These are phyloP conservation scores for Toxicodendron radicans DNA, from an alignment of 345 rosid species.

Conservation along the genomic window DNA sequence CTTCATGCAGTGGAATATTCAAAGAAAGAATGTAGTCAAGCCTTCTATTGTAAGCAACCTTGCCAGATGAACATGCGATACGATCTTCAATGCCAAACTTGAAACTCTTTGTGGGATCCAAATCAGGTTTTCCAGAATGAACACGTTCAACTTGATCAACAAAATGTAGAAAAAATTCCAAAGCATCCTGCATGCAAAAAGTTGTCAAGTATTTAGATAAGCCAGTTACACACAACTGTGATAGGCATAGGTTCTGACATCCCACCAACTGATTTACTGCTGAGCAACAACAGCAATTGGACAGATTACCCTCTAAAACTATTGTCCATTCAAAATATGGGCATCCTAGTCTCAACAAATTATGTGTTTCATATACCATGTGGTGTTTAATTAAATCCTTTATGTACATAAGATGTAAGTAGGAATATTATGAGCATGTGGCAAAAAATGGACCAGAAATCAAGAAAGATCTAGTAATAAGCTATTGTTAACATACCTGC, in stretches of 20 bases:
- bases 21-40: constrained; percentile 86
- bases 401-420: neutral
- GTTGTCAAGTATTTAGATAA: constrained; percentile 25
- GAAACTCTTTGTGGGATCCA: constrained; percentile 88
- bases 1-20: constrained; percentile 89
- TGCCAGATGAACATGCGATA: constrained; percentile 84
- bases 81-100: constrained; percentile 98
- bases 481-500: constrained; percentile 53
- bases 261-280: neutral
- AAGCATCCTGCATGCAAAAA: constrained; percentile 71
- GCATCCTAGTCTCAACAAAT: neutral
- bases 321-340: neutral
- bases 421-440: neutral
- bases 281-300: constrained; percentile 1
- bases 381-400: neutral
- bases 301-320: neutral
- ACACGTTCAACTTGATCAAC: constrained; percentile 90
- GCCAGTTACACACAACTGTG: neutral
- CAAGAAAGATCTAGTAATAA: neutral
- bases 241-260: neutral
- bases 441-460: neutral
- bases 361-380: neutral
- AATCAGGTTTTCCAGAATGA: constrained; percentile 53
- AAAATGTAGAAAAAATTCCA: constrained; percentile 91
- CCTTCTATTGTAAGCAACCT: constrained; percentile 87